Base-by-base conservation (phyloP, 345 rosid genomes). In the Camelina laxa region DNA sequence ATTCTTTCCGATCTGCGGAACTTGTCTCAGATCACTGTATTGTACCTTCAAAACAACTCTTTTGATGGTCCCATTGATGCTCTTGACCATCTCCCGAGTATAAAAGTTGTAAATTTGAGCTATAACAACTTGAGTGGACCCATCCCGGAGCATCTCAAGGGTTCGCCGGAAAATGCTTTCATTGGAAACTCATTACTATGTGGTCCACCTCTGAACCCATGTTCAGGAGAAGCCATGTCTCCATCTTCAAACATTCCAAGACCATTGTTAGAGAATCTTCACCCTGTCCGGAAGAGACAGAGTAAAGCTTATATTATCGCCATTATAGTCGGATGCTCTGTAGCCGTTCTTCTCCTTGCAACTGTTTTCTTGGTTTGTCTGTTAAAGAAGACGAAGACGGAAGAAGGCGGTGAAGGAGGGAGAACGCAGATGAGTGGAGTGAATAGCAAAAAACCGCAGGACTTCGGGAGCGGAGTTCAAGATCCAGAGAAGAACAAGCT, bases 391-490 rank as follows among this genome's bases (percentile, higher is more conserved):
- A 75, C 33, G 66, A 84, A 78, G 19, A 57, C 62, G 22, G 50
- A 66, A 31, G 31, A 16, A 41, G 69, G 66, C 2, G 75, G 78
- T 2, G 75, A 67, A 21, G 74, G 82, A 36, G 56, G 79, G 70
- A 77, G 82, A 53, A 61, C 41, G n/a, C 83, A 87, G 81, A 80
- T 27, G 9, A 41, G 79, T 0, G 70, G 61, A 74, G 87, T 69
- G 53, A 85, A 73, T 17, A 66, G 56, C 36, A 82, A 81, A 75
- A 82, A 85, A 77, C 84, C 88, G n/a, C 81, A 82, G 70, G 95
- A 85, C 38, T 91, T 91, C 6, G 97, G 93, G 14, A 89, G 97
- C 30, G 96, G 96, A 36, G 91, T 91, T 69, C 97, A 91, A 81
- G 96, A 85, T 74, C 84, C 96, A 1, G 96, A 92, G 82, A 92